A percentile compares a stretch with the other conserved stretches of the same genome.
Evolutionary conservation across 129 eudicot genomes (phyloP).

Genomic region (Kitagawia praeruptora): DNA sequence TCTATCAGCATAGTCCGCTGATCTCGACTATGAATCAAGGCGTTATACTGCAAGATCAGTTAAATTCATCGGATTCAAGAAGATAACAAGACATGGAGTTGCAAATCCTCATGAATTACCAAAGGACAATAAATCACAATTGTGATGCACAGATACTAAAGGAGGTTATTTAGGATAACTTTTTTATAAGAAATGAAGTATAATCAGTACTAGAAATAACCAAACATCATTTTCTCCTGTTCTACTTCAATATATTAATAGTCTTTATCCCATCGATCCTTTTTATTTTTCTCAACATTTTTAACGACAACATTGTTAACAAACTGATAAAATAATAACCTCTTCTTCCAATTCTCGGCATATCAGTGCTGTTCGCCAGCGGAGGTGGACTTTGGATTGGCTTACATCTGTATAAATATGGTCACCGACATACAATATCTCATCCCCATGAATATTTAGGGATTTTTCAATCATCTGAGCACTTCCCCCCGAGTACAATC

Average conservation of each 20-base stretch:
- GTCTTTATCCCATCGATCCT: not conserved
- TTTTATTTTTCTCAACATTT: not conserved
- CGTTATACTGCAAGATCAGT: constrained; percentile 64
- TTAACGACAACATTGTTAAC: not conserved
- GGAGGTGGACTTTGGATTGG: constrained; percentile 82
- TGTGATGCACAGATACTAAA: not conserved
- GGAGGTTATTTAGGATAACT: not conserved
- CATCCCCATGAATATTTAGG: constrained; percentile 83
- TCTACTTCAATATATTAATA: not conserved
- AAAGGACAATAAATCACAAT: not conserved
- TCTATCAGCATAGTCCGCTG: constrained; percentile 71
- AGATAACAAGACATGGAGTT: not conserved
- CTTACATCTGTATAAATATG: constrained; percentile 96
- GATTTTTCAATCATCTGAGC: constrained; percentile 96
- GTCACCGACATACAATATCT: constrained; percentile 92
- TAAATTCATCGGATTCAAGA: constrained; percentile 9
- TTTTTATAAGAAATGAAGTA: not conserved
- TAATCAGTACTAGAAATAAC: not conserved
- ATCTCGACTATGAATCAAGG: constrained; percentile 63
- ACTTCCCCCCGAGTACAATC: constrained; percentile 93
- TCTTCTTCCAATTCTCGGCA: constrained; percentile 94
- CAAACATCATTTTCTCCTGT: not conserved
- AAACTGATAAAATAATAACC: constrained; percentile 31
- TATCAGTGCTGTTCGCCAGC: constrained; percentile 94
- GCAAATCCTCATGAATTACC: not conserved